Base-by-base conservation (phyloP, 352 stramenopile species). In the Globisporangium irregulare region DNA sequence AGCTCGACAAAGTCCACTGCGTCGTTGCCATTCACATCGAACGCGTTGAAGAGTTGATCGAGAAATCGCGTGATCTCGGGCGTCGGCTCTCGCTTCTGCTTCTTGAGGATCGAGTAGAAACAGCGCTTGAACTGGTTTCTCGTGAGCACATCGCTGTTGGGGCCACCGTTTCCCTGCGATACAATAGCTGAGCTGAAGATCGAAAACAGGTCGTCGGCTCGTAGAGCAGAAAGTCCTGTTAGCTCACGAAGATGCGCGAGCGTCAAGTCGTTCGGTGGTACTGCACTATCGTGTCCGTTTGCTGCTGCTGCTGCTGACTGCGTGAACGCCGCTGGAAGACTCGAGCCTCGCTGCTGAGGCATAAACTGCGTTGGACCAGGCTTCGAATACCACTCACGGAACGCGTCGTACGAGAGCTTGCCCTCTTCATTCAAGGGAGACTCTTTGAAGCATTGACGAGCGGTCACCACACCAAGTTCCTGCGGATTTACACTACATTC, bases 1-100 rank as follows among this genome's bases (percentile, higher is more conserved):
- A 97, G 71, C 69, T 96, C 82, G 22, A 90, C 67, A 61, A 94
- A 91, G 66, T 95, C 84, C 4, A 96, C 88, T 0, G 72, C 77
- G 27, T 87, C 87, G 46, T 77, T 89, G 58, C 77, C 72, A 54
- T 95, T 74, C 10, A 76, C 62, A 55, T 97, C 90, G 64, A 97
- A 95, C 0, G 81, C 72, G 59, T 91, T 77, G 69, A 95, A 97
- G 5, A 95, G 71, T 3, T 73, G 76, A 70, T 94, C 82, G 22
- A 95, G 62, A 29, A 94, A 92, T 12, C 69, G 74, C 18, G 72
- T 73, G 57, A 92, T 76, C n/a, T 79, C 76, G 43, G 67, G 67
- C 7, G 79, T 89, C 22, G 73, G 75, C 22, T 86, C 61, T 25
- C 82, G 82, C 15, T 82, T 84, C 51, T 90, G 78, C 54, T 76